A percentile compares a stretch with the other conserved stretches of the same genome.
Conservation (phyloP, 192 early-diverging fungal genomes). For the Glomus cerebriforme region DNA sequence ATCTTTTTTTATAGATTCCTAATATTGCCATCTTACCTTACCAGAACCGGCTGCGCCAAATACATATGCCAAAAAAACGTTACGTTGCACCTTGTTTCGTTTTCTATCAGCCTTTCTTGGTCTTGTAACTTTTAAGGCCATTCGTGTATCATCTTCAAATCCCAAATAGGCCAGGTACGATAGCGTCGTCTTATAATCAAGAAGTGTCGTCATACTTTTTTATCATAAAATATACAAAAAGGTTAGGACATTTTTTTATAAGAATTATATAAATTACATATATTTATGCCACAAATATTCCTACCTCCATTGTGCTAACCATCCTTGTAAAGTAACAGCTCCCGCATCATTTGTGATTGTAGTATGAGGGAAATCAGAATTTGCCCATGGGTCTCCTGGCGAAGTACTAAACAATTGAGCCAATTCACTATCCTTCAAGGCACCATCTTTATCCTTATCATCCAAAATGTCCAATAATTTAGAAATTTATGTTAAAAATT, state of each 20-base stretch:
- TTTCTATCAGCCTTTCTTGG: slow-evolving; percentile 73
- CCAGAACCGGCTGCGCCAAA: slow-evolving; percentile 92
- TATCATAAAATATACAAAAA: slow-evolving; percentile 3
- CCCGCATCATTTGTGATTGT: slow-evolving; percentile 89
- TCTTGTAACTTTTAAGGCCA: slow-evolving; percentile 79
- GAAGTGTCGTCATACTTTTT: slow-evolving; percentile 91
- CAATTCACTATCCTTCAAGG: slow-evolving; percentile 83
- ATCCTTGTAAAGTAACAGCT: slow-evolving; percentile 92
- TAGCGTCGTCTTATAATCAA: slow-evolving; percentile 87
- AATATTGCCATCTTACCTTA: slow-evolving; percentile 59
- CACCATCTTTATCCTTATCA: slow-evolving; percentile 90
- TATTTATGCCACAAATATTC: neutral
- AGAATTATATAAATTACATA: neutral
- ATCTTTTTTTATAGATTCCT: neutral
- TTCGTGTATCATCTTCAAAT: slow-evolving; percentile 86
- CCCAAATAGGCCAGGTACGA: slow-evolving; percentile 97
- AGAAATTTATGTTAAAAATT: neutral
- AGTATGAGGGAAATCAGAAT: slow-evolving; percentile 83
- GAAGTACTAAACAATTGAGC: slow-evolving; percentile 83
- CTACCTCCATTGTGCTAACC: slow-evolving; percentile 98
- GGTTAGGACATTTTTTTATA: neutral
- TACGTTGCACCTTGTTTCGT: slow-evolving; percentile 82
- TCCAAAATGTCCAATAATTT: neutral
- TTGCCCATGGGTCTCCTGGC: slow-evolving; percentile 93
- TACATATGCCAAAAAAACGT: slow-evolving; percentile 92